These are phyloP conservation scores for Bigelowiella natans DNA, from an alignment of 78 protist genomes.

Conservation along the genomic window DNA sequence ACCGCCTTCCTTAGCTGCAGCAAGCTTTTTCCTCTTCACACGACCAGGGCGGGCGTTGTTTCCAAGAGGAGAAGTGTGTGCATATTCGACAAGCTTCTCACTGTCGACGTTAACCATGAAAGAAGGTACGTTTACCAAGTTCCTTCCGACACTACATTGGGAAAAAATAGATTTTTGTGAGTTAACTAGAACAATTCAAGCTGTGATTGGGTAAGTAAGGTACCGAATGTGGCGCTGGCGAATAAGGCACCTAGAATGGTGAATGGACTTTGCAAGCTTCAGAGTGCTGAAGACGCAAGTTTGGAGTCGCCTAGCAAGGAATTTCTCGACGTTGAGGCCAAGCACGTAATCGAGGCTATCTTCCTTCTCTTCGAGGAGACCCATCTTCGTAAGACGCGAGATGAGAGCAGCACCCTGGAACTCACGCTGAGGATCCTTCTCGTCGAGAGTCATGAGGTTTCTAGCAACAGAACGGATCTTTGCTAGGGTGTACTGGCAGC, in stretches of 20 bases:
- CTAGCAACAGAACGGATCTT: slow-evolving; percentile 95
- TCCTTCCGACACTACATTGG: slow-evolving; percentile 85
- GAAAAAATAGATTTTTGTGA: not conserved
- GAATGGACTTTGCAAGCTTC: slow-evolving; percentile 92
- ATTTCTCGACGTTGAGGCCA: slow-evolving; percentile 78
- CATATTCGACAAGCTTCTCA: slow-evolving; percentile 88
- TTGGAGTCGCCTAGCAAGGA: slow-evolving; percentile 98
- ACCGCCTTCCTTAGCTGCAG: slow-evolving; percentile 20
- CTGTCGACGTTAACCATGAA: slow-evolving; percentile 94
- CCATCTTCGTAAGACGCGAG: slow-evolving; percentile 80
- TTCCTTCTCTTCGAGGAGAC: slow-evolving; percentile 84
- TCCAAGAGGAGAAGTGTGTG: slow-evolving; percentile 73
- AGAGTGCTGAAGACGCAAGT: slow-evolving; percentile 79
- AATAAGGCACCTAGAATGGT: slow-evolving; percentile 98
- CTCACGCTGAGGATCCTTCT: slow-evolving; percentile 52
- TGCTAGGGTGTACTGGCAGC: slow-evolving; percentile 84
- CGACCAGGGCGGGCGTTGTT: slow-evolving; percentile 88
- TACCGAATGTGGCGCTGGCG: slow-evolving; percentile 89
- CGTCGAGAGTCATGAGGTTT: slow-evolving; percentile 88
- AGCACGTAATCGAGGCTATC: slow-evolving; percentile 95
- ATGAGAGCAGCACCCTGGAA: slow-evolving; percentile 96
- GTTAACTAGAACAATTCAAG: not conserved
- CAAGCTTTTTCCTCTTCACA: slow-evolving; percentile 60
- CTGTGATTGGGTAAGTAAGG: not conserved
- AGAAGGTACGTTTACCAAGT: slow-evolving; percentile 94